Conservation (phyloP, 352 stramenopile genomes). For the Phytophthora crassamura region DNA sequence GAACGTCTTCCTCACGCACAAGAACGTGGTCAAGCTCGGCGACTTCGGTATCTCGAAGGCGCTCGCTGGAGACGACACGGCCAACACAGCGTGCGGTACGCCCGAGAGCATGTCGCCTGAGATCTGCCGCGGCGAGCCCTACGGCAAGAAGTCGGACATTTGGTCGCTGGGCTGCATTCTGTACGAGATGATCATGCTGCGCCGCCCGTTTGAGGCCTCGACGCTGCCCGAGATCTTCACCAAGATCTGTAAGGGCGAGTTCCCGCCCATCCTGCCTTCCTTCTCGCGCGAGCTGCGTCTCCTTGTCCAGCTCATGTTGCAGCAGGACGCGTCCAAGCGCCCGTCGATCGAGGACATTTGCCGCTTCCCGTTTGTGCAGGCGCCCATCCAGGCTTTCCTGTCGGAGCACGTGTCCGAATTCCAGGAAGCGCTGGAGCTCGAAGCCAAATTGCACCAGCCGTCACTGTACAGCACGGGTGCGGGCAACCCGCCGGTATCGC, state of each 20-base stretch:
- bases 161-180: slow-evolving; percentile 91
- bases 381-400: slow-evolving; percentile 84
- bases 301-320: slow-evolving; percentile 88
- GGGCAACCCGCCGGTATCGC: slow-evolving; percentile 40
- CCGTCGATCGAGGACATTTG: slow-evolving; percentile 92
- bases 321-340: slow-evolving; percentile 86
- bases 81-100: slow-evolving; percentile 85
- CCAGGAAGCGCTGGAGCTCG: slow-evolving; percentile 84
- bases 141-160: slow-evolving; percentile 91
- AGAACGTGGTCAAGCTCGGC: slow-evolving; percentile 89
- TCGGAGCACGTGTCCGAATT: slow-evolving; percentile 88
- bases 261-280: slow-evolving; percentile 74
- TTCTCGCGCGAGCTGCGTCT: slow-evolving; percentile 86
- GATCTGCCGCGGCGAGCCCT: slow-evolving; percentile 87
- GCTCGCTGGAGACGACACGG: slow-evolving; percentile 77
- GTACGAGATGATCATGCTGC: slow-evolving; percentile 92
- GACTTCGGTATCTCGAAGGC: slow-evolving; percentile 92
- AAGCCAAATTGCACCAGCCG: slow-evolving; percentile 88
- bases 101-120: slow-evolving; percentile 91
- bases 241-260: slow-evolving; percentile 91
- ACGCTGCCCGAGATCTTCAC: slow-evolving; percentile 87
- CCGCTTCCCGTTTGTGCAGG: slow-evolving; percentile 87
- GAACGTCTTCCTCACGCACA: slow-evolving; percentile 89
- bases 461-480: slow-evolving; percentile 62
- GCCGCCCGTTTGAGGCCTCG: slow-evolving; percentile 83